phyloP scores from a whole-genome alignment of 331 rosid species.

The Arachis monticola region DNA sequence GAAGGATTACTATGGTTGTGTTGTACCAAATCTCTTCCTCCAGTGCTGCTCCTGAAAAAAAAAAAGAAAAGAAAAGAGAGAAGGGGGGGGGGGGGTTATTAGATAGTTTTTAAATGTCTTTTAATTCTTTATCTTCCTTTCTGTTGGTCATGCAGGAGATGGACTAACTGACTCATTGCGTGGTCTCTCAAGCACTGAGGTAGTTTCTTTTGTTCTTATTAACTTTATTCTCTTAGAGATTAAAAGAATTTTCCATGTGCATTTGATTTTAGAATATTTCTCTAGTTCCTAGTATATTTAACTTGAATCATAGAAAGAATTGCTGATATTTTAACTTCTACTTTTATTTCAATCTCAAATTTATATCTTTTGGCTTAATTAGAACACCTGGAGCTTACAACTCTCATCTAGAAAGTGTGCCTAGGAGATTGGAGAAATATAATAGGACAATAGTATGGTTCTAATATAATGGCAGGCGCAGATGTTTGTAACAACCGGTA shows the following conservation, averaged over 20 bases:
- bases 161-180: constrained; percentile 88
- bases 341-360: not conserved
- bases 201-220: constrained; percentile 18
- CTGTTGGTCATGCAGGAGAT: constrained; percentile 64
- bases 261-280: constrained; percentile 10
- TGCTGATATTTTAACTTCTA: not conserved
- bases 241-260: constrained; percentile 3
- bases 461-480: no score
- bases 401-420: constrained; percentile 11
- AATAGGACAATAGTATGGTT: not conserved
- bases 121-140: constrained; percentile 13
- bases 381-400: not conserved
- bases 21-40: not conserved
- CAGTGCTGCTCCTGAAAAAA: not conserved
- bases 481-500: not conserved
- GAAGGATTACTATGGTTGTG: not conserved
- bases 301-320: not conserved
- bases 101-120: constrained; percentile 14
- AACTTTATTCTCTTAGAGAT: not conserved
- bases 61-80: not conserved
- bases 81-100: not conserved
- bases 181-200: constrained; percentile 86
- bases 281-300: not conserved
- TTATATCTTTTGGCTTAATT: constrained; percentile 3
- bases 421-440: constrained; percentile 9